Conservation (phyloP, 208 protist genomes). For the Herpetomonas tarakana region DNA sequence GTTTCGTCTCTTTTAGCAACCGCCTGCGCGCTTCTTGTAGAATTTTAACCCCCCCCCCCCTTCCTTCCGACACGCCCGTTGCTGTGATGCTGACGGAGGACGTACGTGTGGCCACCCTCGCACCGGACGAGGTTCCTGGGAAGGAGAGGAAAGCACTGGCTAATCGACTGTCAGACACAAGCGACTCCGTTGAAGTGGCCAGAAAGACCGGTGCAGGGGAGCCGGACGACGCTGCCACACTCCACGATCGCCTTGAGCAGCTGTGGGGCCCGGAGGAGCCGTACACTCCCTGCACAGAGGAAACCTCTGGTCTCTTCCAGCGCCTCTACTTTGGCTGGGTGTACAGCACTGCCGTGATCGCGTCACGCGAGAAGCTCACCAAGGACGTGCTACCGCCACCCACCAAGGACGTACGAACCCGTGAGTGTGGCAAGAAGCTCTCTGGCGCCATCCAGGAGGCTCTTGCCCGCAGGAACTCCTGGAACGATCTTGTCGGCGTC, state of each 20-base stretch:
- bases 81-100: too few relatives aligned
- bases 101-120: too few relatives aligned
- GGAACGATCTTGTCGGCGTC: slow-evolving; percentile 37
- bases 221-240: slow-evolving; percentile 1
- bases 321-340: slow-evolving; percentile 50
- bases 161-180: too few relatives aligned
- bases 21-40: too few relatives aligned
- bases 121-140: too few relatives aligned
- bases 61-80: too few relatives aligned
- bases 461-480: slow-evolving; percentile 34
- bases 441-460: slow-evolving; percentile 27
- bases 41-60: too few relatives aligned
- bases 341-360: slow-evolving; percentile 24
- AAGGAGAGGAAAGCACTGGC: too few relatives aligned
- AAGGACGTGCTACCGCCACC: slow-evolving; percentile 29
- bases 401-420: slow-evolving; percentile 19
- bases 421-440: slow-evolving; percentile 32
- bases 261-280: slow-evolving; percentile 47
- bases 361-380: slow-evolving; percentile 39
- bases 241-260: slow-evolving; percentile 20
- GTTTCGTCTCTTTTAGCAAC: too few relatives aligned
- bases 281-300: slow-evolving; percentile 34
- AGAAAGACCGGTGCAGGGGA: too few relatives aligned
- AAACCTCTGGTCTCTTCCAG: slow-evolving; percentile 28
- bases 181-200: too few relatives aligned